These are phyloP conservation scores for Lasiodiplodia theobromae DNA, from an alignment of 2,329 filamentous ascomycete genomes.

Conservation along the genomic window DNA sequence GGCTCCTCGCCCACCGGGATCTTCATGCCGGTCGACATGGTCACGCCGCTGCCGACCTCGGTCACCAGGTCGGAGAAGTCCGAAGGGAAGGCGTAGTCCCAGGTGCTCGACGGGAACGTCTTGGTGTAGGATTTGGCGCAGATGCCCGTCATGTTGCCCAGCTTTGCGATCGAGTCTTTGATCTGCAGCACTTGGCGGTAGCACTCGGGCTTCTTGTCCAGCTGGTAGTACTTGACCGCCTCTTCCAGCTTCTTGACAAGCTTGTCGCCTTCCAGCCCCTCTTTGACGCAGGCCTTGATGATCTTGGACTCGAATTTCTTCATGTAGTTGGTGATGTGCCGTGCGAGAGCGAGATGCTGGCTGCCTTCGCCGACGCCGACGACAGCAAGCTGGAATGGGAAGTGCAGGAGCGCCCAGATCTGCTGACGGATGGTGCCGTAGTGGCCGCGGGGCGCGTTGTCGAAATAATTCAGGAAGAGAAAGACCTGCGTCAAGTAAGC, in stretches of 20 bases:
- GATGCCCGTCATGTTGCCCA: slow-evolving; percentile 44
- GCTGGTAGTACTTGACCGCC: slow-evolving; percentile 40
- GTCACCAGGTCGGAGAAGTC: slow-evolving; percentile 37
- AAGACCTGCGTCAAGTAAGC: slow-evolving; percentile 49
- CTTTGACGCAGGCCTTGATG: slow-evolving; percentile 44
- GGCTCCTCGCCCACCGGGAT: slow-evolving; percentile 40
- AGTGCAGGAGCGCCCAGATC: slow-evolving; percentile 64
- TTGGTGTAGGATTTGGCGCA: slow-evolving; percentile 38
- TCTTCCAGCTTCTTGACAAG: slow-evolving; percentile 40
- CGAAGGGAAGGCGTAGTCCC: slow-evolving; percentile 32
- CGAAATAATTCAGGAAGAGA: slow-evolving; percentile 69
- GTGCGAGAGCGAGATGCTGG: slow-evolving; percentile 62
- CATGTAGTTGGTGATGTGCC: slow-evolving; percentile 54
- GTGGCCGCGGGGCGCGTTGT: slow-evolving; percentile 59
- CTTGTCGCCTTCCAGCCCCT: slow-evolving; percentile 41
- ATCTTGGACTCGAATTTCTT: slow-evolving; percentile 50
- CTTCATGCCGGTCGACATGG: slow-evolving; percentile 44
- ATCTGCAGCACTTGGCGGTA: slow-evolving; percentile 33
- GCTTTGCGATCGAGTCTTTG: slow-evolving; percentile 32
- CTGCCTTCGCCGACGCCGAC: slow-evolving; percentile 69
- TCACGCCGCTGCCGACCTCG: slow-evolving; percentile 41
- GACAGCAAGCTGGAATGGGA: slow-evolving; percentile 69
- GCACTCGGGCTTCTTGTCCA: slow-evolving; percentile 43
- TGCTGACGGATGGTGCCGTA: slow-evolving; percentile 65
- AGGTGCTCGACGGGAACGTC: slow-evolving; percentile 27